These are phyloP conservation scores for Zoysia japonica DNA, from an alignment of 176 grass and related monocot species.

Conservation along the genomic window DNA sequence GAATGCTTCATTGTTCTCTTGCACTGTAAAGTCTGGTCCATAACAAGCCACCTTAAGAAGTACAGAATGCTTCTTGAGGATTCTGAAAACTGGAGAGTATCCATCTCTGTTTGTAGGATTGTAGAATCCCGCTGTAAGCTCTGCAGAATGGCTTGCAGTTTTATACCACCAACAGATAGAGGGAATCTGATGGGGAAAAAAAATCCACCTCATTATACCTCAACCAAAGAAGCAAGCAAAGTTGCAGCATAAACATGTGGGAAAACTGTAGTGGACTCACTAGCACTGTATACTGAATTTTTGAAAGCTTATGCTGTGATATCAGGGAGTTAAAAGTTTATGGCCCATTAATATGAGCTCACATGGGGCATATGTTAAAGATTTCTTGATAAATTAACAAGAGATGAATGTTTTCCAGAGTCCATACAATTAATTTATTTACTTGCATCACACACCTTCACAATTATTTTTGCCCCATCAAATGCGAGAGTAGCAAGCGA, in stretches of 20 bases:
- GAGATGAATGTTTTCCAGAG: constrained; percentile 5
- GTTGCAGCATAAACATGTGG: background rate
- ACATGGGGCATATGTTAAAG: background rate
- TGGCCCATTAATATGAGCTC: constrained; percentile 9
- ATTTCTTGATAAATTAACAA: constrained; percentile 1
- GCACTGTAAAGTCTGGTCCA: constrained; percentile 43
- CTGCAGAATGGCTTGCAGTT: constrained; percentile 79
- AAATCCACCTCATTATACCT: too few species aligned
- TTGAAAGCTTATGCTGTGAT: background rate
- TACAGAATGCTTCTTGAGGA: constrained; percentile 77
- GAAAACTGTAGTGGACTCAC: constrained; percentile 19
- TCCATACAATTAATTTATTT: constrained; percentile 25
- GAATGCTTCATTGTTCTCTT: constrained; percentile 53
- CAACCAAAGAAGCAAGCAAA: background rate
- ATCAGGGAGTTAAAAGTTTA: background rate
- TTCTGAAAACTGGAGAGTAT: constrained; percentile 70
- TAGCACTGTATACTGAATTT: background rate
- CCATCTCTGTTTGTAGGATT: constrained; percentile 89
- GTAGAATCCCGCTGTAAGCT: constrained; percentile 91
- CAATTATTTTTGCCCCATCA: constrained; percentile 75
- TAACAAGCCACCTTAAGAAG: constrained; percentile 71
- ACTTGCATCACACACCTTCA: constrained; percentile 56
- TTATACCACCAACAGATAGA: constrained; percentile 48
- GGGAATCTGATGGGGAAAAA: background rate
- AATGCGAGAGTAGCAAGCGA: constrained; percentile 87